phyloP scores from a whole-genome alignment of 257 asterid genomes.

The Handroanthus guayacan region DNA sequence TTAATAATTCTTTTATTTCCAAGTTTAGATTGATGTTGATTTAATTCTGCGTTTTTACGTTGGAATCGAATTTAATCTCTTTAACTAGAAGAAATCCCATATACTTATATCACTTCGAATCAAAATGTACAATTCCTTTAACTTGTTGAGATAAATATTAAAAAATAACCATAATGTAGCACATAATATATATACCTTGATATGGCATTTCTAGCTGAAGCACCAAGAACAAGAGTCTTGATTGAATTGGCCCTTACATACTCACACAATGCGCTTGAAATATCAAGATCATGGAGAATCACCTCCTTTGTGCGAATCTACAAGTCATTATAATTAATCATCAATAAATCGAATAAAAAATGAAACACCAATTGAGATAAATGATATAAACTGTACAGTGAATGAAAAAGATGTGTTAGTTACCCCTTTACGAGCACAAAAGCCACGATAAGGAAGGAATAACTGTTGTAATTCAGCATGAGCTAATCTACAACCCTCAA shows the following conservation, averaged over 20 bases:
- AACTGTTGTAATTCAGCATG: conserved; percentile 58
- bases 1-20: too few species aligned
- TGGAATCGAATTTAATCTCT: too few species aligned
- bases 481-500: conserved; percentile 45
- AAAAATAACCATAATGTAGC: neutral
- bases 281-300: conserved; percentile 55
- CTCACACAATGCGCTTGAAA: conserved; percentile 55
- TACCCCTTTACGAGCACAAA: conserved; percentile 90
- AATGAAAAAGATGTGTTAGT: neutral
- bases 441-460: conserved; percentile 79
- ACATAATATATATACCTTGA: conserved; percentile 51
- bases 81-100: too few species aligned
- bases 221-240: conserved; percentile 63
- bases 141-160: too few species aligned
- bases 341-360: neutral
- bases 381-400: neutral
- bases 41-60: too few species aligned
- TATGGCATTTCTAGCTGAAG: conserved; percentile 62
- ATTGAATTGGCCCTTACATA: conserved; percentile 53
- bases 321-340: conserved; percentile 9
- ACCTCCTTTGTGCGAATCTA: conserved; percentile 77
- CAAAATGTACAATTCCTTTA: too few species aligned
- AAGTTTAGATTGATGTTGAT: too few species aligned
- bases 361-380: neutral
- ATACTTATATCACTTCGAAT: too few species aligned